These are phyloP conservation scores for Perilla frutescens DNA, from an alignment of 257 asterid species.

Conservation along the genomic window DNA sequence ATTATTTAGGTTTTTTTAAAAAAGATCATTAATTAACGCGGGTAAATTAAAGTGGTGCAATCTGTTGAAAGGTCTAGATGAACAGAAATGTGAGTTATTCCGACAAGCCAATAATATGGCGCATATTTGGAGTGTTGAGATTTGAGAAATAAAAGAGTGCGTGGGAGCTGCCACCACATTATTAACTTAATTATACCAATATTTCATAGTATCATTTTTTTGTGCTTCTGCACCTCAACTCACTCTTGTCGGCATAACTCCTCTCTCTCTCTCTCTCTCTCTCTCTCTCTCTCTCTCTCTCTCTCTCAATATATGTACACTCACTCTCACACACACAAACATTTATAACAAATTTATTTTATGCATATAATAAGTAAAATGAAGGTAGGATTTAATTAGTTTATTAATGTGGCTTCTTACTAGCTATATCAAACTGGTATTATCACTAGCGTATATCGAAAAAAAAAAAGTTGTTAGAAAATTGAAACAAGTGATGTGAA, in stretches of 20 bases:
- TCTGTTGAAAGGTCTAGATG: conserved; percentile 22
- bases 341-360: no score
- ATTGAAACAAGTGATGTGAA: no score
- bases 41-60: background rate
- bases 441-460: no score
- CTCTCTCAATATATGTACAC: background rate
- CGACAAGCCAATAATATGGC: conserved; percentile 15
- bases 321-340: no score
- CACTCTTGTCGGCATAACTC: conserved; percentile 29
- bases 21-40: background rate
- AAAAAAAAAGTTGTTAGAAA: no score
- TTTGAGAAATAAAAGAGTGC: background rate
- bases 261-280: background rate
- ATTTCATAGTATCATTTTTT: no score
- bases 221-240: conserved; percentile 12
- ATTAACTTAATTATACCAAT: no score
- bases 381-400: no score
- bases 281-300: conserved; percentile 9
- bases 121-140: background rate
- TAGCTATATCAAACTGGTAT: no score
- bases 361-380: no score
- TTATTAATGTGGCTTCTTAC: no score
- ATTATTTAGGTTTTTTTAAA: background rate
- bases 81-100: conserved; percentile 8
- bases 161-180: background rate